Conservation (phyloP, 106 monocot species). For the Chionographis japonica region DNA sequence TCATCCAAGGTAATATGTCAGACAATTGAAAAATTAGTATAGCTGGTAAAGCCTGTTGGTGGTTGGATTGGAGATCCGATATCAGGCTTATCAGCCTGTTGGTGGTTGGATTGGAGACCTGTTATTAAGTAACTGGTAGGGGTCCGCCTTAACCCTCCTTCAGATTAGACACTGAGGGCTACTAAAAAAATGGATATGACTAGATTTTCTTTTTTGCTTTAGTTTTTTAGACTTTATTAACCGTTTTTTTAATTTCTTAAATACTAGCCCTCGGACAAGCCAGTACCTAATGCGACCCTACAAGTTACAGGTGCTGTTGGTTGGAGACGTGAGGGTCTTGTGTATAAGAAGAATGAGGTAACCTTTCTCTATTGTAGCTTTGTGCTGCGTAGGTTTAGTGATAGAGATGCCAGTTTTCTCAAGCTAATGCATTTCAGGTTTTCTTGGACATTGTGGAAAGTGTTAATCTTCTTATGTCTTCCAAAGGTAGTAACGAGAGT, state of each 20-base stretch:
- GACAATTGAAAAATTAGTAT: too few species aligned
- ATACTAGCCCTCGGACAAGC: constrained; percentile 68
- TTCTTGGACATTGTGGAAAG: constrained; percentile 99
- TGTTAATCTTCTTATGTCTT: constrained; percentile 99
- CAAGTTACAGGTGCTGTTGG: constrained; percentile 99
- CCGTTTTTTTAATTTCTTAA: constrained; percentile 6
- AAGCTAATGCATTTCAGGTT: constrained; percentile 45
- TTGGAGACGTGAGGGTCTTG: constrained; percentile 97
- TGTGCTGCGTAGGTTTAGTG: background rate
- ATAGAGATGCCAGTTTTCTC: background rate
- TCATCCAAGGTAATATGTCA: constrained; percentile 75
- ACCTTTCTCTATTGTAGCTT: background rate
- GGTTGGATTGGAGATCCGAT: too few species aligned
- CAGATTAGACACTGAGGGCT: too few species aligned
- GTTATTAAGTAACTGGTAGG: too few species aligned
- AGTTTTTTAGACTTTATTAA: too few species aligned
- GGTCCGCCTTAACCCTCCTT: too few species aligned
- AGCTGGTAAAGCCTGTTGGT: too few species aligned
- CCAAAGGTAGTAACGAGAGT: constrained; percentile 76
- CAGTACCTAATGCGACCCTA: constrained; percentile 96
- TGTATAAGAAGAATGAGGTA: constrained; percentile 99
- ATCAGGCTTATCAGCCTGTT: too few species aligned
- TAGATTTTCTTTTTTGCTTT: too few species aligned
- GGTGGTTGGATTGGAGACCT: too few species aligned
- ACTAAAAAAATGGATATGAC: too few species aligned